Base-by-base conservation (phyloP, 2,329 filamentous ascomycete species). In the Sordariomycetes sp. region DNA sequence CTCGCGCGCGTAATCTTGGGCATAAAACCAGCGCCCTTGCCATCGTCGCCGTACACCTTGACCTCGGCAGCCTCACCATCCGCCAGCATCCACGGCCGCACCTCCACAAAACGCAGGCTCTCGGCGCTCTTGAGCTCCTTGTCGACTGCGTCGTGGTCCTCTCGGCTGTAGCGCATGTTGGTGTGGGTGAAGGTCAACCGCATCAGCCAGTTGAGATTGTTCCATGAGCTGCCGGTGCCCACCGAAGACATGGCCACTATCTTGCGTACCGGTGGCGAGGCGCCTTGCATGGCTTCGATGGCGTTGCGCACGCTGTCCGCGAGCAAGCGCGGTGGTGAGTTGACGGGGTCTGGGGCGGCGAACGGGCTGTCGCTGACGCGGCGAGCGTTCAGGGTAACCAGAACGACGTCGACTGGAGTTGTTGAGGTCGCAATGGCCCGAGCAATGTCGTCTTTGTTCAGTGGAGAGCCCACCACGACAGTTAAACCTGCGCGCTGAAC, bases 241-340 rank as follows among this genome's bases (percentile, higher is more conserved):
- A 66, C 61, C 2, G 65, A 61, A 20, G 61, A 64, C 47, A 72
- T 55, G 17, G 66, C 54, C n/a, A 71, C 57, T 2, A 70, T 46
- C 32, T 64, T 66, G 15, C 5, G 8, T 8, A 34, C 25, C 36
- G 31, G 15, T 6, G 59, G 53, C 1, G 47, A 47, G 32, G 53
- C 49, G 11, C 51, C 46, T 29, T 57, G 52, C 59, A 69, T 66
- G 1, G 43, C 51, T 1, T 47, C 36, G 4, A 62, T 39, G 8
- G 57, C 41, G 31, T 64, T 62, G 17, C 47, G 47, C 16, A 58
- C 54, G 16, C 54, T 50, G 41, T 70, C 60, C 7, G 61, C 57
- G 58, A 72, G 66, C 10, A 71, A 48, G 1, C 55, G 49, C 1
- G 54, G 55, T 1, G 64, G 63, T 1, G 57, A 53, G 17, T 34